A percentile compares a stretch with the other conserved stretches of the same genome.
Conservation (phyloP, 148 eudicot species). For the Rhododendron mucronatum region DNA sequence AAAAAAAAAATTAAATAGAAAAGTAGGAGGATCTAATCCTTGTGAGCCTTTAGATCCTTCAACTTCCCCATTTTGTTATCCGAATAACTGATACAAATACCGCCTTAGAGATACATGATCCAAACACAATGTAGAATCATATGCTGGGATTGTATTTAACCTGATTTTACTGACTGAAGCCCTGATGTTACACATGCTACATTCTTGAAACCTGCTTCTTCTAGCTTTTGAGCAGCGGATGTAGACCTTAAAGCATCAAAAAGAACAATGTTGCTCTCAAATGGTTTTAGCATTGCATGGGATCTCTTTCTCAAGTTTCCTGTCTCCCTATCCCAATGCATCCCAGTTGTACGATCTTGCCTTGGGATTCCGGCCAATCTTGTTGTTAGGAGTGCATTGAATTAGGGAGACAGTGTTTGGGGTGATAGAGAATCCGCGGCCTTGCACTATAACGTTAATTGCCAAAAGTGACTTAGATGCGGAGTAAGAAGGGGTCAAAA, state of each 20-base stretch:
- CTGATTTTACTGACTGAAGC: conserved; percentile 84
- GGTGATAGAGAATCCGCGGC: background rate
- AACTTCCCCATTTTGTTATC: background rate
- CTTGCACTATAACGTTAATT: background rate
- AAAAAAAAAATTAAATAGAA: background rate
- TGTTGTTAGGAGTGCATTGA: background rate
- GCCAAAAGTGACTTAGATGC: background rate
- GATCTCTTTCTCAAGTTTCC: background rate
- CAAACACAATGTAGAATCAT: background rate
- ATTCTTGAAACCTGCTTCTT: conserved; percentile 71
- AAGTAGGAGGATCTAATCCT: background rate
- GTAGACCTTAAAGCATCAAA: conserved; percentile 53
- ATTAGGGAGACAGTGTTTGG: background rate
- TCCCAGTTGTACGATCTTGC: background rate
- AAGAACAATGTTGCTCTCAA: background rate
- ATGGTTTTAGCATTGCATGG: background rate
- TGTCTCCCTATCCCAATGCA: background rate
- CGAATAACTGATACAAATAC: background rate
- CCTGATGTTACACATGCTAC: conserved; percentile 89
- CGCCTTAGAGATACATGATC: background rate
- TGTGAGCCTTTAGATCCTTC: background rate
- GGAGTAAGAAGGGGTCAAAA: background rate
- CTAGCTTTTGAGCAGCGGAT: conserved; percentile 74
- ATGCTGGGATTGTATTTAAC: conserved; percentile 23
- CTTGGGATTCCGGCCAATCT: background rate